phyloP scores from a whole-genome alignment of 495 filamentous ascomycete genomes.

The Aspergillus leporis region DNA sequence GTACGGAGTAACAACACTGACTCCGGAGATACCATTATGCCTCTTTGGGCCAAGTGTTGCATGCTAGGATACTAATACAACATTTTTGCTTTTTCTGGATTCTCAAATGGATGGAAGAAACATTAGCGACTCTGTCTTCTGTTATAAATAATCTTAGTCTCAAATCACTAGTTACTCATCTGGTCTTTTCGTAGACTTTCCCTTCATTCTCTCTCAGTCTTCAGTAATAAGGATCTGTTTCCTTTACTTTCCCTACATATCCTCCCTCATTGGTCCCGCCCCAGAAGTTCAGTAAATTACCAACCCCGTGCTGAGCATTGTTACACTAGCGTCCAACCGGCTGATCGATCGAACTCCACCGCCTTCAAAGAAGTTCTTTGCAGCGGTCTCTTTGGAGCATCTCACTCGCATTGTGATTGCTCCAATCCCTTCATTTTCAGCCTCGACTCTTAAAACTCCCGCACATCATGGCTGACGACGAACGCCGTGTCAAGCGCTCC shows the following conservation, averaged over 20 bases:
- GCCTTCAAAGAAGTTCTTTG: conserved; percentile 26
- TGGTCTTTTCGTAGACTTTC: background rate
- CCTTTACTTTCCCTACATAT: background rate
- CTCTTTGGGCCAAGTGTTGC: conserved; percentile 7
- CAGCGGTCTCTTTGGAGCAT: conserved; percentile 13
- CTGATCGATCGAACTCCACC: conserved; percentile 17
- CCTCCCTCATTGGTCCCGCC: conserved; percentile 4
- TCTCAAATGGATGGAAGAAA: background rate
- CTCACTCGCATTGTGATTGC: conserved; percentile 12
- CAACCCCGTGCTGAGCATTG: conserved; percentile 5
- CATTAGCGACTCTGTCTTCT: background rate
- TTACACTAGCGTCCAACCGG: conserved; percentile 18
- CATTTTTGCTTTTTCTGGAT: background rate
- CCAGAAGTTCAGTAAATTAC: conserved; percentile 1
- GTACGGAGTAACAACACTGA: conserved; percentile 2
- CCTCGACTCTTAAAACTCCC: background rate
- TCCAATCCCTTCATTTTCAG: conserved; percentile 1
- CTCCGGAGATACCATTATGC: conserved; percentile 14
- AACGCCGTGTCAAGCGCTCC: conserved; percentile 78
- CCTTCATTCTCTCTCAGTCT: background rate
- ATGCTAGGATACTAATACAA: background rate
- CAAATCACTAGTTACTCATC: background rate
- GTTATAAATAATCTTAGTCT: too few species aligned
- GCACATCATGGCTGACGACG: conserved; percentile 71
- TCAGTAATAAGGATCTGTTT: background rate